phyloP scores from a whole-genome alignment of 176 grass and related monocot species.

The Phyllostachys edulis region DNA sequence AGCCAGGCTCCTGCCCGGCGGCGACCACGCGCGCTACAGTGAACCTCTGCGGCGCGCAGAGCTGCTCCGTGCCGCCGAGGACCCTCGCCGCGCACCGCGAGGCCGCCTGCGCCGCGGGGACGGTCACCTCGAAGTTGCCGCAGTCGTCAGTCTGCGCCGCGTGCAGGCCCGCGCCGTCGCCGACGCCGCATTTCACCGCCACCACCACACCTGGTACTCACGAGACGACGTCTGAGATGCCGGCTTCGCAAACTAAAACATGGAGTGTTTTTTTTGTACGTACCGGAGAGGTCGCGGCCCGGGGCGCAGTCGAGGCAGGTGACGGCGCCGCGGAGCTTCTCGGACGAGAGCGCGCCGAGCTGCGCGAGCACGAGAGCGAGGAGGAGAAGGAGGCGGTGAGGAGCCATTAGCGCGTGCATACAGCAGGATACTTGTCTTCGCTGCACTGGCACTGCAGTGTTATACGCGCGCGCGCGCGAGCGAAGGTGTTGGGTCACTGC shows the following conservation, averaged over 20 bases:
- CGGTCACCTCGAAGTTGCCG: conserved; percentile 38
- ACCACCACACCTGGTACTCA: conserved; percentile 40
- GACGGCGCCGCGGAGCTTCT: conserved; percentile 33
- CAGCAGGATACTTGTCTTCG: background rate
- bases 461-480: background rate
- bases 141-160: conserved; percentile 22
- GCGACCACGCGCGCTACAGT: conserved; percentile 29
- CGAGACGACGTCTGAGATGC: no score
- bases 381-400: no score
- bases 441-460: background rate
- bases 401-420: background rate
- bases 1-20: background rate
- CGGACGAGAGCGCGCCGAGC: background rate
- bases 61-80: conserved; percentile 42
- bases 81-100: conserved; percentile 39
- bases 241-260: no score
- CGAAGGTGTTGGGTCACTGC: background rate
- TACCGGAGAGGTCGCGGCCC: conserved; percentile 42
- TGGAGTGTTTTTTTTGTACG: background rate
- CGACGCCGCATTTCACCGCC: conserved; percentile 40
- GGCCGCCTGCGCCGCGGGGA: background rate
- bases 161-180: background rate
- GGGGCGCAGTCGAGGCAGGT: conserved; percentile 45
- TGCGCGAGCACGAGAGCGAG: background rate
- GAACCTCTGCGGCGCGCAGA: conserved; percentile 39